Evolutionary conservation across 2,329 filamentous ascomycete genomes (phyloP), one percentile per base, ranked within the genome.

Genomic region (Trichoderma gracile): DNA sequence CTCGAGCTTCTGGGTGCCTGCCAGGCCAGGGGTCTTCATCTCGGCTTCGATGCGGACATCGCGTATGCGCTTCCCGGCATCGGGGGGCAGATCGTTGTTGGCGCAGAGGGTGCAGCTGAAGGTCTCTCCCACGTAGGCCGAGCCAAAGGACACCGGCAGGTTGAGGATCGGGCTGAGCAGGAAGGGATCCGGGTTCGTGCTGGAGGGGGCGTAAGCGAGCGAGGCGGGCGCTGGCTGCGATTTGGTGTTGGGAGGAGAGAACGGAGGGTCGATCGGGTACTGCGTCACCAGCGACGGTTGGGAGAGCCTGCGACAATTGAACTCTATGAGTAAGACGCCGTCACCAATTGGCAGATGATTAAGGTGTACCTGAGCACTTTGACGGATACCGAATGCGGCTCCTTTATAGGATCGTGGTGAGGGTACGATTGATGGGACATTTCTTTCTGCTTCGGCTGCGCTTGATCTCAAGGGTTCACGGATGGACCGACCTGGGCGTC

Each of bases 71-170:
- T 82, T 84, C 63, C 65, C 38, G 46, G 69, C 68, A 65, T 71
- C 68, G 54, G 45, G 67, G 5, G 68, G 45, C 0, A 74, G 67
- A 78, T 98, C 94, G 75, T 97, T 94, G 80, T 97, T 97, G n/a
- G 91, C 93, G 78, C 93, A 97, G 23, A 98, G 83, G 1, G 94
- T 97, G 78, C 95, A 99, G 68, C 89, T 89, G 78, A 99, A 98
- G 0, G 89, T 92, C 79, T 98, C 93, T 71, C 95, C 95, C 21
- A 98, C 94, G 75, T 97, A 97, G 9, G 94, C 93, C 14, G 92
- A 94, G 50, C 93, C 94, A 75, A 99, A 98, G 0, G 92, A 90
- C 17, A 93, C 89, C 10, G 95, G 94, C 1, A 98, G 87, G 53
- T 92, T 95, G 71, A 98, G 84, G 60, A 88, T 81, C 1, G 86